Conservation (phyloP, 495 filamentous ascomycete species). For the Penicillium cosmopolitanum region DNA sequence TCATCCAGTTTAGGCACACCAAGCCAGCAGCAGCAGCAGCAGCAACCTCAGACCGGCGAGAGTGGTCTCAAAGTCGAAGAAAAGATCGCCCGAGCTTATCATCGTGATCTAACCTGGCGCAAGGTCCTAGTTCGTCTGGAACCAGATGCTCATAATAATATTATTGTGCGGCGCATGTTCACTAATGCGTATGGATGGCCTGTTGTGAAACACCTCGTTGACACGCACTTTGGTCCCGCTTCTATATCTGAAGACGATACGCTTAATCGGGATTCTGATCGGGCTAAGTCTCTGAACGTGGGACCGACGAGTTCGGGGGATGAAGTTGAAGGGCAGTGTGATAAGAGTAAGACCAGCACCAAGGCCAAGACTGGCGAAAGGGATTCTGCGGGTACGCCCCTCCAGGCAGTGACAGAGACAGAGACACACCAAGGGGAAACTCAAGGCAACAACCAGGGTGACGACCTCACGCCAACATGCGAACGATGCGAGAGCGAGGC, state of each 20-base stretch:
- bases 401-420: too few species aligned
- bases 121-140: constrained; percentile 95
- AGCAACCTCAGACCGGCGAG: constrained; percentile 20
- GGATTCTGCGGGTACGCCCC: too few species aligned
- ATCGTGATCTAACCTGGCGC: constrained; percentile 86
- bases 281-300: constrained; percentile 48
- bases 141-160: constrained; percentile 98
- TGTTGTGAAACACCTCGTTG: constrained; percentile 88
- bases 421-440: too few species aligned
- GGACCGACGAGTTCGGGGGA: constrained; percentile 47
- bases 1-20: not conserved
- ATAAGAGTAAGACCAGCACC: not conserved
- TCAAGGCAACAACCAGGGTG: too few species aligned
- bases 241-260: constrained; percentile 64
- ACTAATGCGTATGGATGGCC: constrained; percentile 98
- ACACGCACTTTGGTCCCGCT: constrained; percentile 84
- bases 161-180: constrained; percentile 93
- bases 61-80: constrained; percentile 86
- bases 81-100: constrained; percentile 95
- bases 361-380: too few species aligned
- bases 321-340: constrained; percentile 42
- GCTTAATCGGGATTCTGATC: constrained; percentile 50
- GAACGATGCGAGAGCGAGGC: too few species aligned
- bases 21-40: not conserved
- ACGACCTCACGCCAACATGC: too few species aligned